Evolutionary conservation across 208 protist species (phyloP), one percentile per base, ranked within the genome.

Genomic region (Histomonas meleagridis): DNA sequence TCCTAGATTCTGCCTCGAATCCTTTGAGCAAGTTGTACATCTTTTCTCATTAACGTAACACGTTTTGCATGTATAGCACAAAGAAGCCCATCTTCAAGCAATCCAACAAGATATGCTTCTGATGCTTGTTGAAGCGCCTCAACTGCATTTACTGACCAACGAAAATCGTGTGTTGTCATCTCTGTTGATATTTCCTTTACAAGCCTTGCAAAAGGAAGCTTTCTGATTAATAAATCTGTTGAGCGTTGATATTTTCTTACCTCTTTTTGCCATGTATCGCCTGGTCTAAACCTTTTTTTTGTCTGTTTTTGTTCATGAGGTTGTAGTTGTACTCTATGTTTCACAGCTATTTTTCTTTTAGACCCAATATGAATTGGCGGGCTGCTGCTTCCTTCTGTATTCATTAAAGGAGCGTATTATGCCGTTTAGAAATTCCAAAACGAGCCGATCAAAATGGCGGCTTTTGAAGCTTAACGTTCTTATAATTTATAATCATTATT

Each of bases 11-110:
- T n/a, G n/a, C 98, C 98, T 93, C 97, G 96, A 91, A 99, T 98
- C 91, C 97, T 96, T 91, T 97, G 93, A 48, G 98, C 98, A 40
- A 99, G 96, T 94, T 99, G 97, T 90, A 99, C 96, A 93, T 99
- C 98, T 94, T 98, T 98, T 70, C 97, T 96, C 96, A 98, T 99
- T 92, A 99, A 97, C 65, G 98, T 99, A 5, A 99, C 98, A 60
- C 93, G 95, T 95, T 98, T 98, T 70, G 97, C 97, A 94, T 98
- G 98, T 93, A 99, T 97, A 23, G 97, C 97, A 96, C 97, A 98
- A 28, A 98, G 94, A 93, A 98, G 62, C 18, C 93, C 90, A 51
- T 95, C 94, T 91, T 95, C 94, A 23, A 95, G 94, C 32, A 96
- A 62, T 53, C 49, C 46, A 65, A 95, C 92, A 21, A 95, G 65